Evolutionary conservation across 768 basidiomycete genomes (phyloP).

Genomic region (Lactarius hengduanensis): DNA sequence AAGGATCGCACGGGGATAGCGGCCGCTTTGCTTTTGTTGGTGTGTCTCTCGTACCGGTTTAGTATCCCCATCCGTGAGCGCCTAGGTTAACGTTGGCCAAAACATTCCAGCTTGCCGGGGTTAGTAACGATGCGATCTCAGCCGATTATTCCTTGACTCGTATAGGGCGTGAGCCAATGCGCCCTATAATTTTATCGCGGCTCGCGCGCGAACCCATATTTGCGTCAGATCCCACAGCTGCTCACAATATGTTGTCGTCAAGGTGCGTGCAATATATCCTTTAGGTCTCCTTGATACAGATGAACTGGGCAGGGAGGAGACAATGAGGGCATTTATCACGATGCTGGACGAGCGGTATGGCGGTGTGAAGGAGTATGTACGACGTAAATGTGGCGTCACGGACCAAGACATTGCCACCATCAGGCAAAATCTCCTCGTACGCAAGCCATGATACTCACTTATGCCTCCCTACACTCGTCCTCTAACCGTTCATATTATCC

Average conservation of each 20-base stretch:
- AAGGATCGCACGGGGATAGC: conserved; percentile 81
- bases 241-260: conserved; percentile 81
- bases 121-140: conserved; percentile 60
- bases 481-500: neutral
- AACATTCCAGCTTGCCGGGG: conserved; percentile 63
- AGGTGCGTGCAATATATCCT: conserved; percentile 45
- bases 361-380: conserved; percentile 63
- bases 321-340: conserved; percentile 70
- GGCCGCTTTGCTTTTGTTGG: conserved; percentile 71
- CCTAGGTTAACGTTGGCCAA: neutral
- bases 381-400: conserved; percentile 52
- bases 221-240: conserved; percentile 68
- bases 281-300: neutral
- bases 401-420: conserved; percentile 63
- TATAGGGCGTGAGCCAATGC: conserved; percentile 75
- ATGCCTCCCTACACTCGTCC: neutral
- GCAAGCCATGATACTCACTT: conserved; percentile 3
- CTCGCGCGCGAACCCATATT: conserved; percentile 71
- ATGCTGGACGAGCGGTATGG: conserved; percentile 64
- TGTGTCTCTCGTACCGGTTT: conserved; percentile 32
- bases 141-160: conserved; percentile 76
- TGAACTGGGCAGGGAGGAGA: conserved; percentile 51
- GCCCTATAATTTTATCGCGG: conserved; percentile 66
- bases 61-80: neutral
- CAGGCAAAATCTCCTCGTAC: conserved; percentile 51